These are phyloP conservation scores for Coccomyxa subellipsoidea DNA, from an alignment of 163 green algal genomes.

Conservation along the genomic window DNA sequence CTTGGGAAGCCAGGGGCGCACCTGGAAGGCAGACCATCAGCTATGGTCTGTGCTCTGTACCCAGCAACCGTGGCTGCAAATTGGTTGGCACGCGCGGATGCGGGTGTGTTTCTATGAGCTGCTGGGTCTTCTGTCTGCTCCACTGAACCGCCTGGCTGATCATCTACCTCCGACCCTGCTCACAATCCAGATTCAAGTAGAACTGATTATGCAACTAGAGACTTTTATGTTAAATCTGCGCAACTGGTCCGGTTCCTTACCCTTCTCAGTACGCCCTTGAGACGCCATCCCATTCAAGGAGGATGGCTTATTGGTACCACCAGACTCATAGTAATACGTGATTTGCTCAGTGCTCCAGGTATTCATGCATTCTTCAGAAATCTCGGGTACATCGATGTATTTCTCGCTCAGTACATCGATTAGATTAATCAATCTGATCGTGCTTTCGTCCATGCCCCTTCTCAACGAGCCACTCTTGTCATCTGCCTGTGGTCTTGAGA, in stretches of 20 bases:
- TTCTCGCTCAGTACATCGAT: not conserved
- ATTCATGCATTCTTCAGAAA: not conserved
- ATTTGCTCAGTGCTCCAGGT: not conserved
- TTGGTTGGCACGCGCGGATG: not conserved
- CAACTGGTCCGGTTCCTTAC: too few species aligned
- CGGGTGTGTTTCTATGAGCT: not conserved
- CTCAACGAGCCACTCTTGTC: too few species aligned
- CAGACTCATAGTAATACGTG: not conserved
- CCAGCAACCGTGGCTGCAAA: constrained; percentile 12
- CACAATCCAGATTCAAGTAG: too few species aligned
- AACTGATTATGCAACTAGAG: too few species aligned
- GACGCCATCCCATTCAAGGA: not conserved
- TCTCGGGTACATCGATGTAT: not conserved
- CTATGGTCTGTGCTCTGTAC: constrained; percentile 10
- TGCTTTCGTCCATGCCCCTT: not conserved
- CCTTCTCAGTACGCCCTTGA: too few species aligned
- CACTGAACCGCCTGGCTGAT: not conserved
- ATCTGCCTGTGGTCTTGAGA: too few species aligned
- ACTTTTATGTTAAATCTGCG: too few species aligned
- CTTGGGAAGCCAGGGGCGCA: not conserved
- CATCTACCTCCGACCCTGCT: not conserved
- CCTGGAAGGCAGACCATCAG: constrained; percentile 26
- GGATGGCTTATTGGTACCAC: not conserved
- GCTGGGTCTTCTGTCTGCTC: not conserved
- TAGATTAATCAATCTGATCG: not conserved